Evolutionary conservation across 192 early-diverging fungal genomes (phyloP), one percentile per base, ranked within the genome.

Genomic region (Cetraspora pellucida): DNA sequence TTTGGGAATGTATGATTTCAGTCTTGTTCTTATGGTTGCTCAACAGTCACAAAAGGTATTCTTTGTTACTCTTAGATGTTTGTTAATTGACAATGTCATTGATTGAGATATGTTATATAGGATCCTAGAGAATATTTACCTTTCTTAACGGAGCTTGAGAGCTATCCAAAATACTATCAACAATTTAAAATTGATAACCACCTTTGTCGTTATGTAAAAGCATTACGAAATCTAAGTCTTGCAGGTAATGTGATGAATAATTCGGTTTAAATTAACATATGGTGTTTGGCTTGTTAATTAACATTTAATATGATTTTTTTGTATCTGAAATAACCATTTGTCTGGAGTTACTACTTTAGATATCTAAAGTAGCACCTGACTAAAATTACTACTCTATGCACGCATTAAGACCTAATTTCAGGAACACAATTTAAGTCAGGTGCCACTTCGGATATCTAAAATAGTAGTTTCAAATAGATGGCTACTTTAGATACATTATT

Each of bases 111-210:
- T 28, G 27, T 28, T 54, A 61, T 16, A 28, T 60, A 88, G 83
- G 97, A 99, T 87, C 97, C 97, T 23, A 85, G 94, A 31, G 97
- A 99, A 83, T 99, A 97, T 73, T 82, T 99, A 44, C 90, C 95
- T 0, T 96, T 95, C 79, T 83, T 99, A 58, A 85, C 91, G 44
- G 90, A 91, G 61, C 89, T 99, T 44, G 88, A 93, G 28, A 86
- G 87, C 21, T 80, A 95, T n/a, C 85, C 91, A 30, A 85, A 87
- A 49, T 87, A 91, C 63, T 95, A 95, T 75, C 94, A 95, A 72
- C 90, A 91, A 1, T 98, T 87, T 86, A 84, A 82, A 73, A 98
- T 99, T 67, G 95, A 99, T 67, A 92, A 94, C 60, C 90, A 97
- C 81, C 85, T 99, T 21, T 83, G 85, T 10, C 89, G 92, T 61